Base-by-base conservation (phyloP, 2,329 filamentous ascomycete species). In the Aspergillus udagawae region DNA sequence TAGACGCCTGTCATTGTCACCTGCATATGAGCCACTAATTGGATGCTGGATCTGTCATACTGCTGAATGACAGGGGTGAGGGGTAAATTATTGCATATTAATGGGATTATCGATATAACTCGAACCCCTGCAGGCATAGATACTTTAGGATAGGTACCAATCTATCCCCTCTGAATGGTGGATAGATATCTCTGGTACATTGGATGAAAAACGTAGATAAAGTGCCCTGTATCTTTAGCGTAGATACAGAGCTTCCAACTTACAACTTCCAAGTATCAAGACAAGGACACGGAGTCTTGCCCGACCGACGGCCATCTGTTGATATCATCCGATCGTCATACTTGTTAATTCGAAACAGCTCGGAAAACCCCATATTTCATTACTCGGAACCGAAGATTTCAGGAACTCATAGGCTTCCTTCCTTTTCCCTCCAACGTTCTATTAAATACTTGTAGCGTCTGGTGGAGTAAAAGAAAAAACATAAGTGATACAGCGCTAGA, bases 401-500 rank as follows among this genome's bases (percentile, higher is more conserved):
- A 38, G n/a, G 4, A 42, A 32, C 21, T 17, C 44, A 25, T 35
- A 17, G 42, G 20, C 14, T 41, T 20, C 5, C 23, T 47, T 25
- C 25, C 17, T 20, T 20, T 21, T 44, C 7, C n/a, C 41, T 23
- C 9, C 42, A 23, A 35, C 32, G 6, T 35, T 29, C 12, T 29
- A 12, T 35, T 14, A 17, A 20, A 23, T 20, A 23, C 8, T 20
- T 23, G 14, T 9, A 45, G 10, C 8, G 32, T 38, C 5, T 38
- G 21, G 21, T 10, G 21, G 23, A 47, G 44, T 6, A 27, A 25
- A 17, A 29, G 17, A 45, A 47, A 47, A 52, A 41, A 41, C 23
- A 49, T 17, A 29, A 47, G 9, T 29, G 27, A 54, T 54, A 54
- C 52, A n/a, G 35, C 52, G 28, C 54, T 67, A 12, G 62, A 65